A percentile compares a stretch with the other conserved stretches of the same genome.
Conservation (phyloP, 352 stramenopile genomes). For the Phytophthora palmivora region DNA sequence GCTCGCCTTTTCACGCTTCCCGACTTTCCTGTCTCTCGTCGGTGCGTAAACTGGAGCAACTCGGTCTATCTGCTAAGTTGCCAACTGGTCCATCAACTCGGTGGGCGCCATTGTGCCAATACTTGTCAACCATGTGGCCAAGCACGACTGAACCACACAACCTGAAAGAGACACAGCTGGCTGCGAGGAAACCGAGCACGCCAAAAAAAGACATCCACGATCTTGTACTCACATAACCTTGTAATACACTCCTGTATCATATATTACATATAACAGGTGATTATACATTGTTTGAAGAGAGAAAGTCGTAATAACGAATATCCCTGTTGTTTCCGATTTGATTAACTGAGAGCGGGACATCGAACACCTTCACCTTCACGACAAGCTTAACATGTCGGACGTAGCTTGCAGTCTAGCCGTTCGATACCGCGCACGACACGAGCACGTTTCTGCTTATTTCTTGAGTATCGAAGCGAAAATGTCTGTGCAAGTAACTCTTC, state of each 20-base stretch:
- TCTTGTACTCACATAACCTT: not conserved
- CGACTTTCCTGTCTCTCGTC: conserved; percentile 35
- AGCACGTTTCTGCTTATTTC: not conserved
- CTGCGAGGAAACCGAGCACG: conserved; percentile 9
- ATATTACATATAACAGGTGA: not conserved
- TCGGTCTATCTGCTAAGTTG: conserved; percentile 4
- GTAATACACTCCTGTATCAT: not conserved
- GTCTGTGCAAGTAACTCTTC: not conserved
- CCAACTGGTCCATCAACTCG: conserved; percentile 18
- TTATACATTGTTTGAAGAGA: not conserved
- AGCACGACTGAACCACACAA: conserved; percentile 21
- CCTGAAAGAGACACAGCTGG: conserved; percentile 18
- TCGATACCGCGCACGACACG: conserved; percentile 4
- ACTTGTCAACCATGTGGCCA: conserved; percentile 12
- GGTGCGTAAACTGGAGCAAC: conserved; percentile 25
- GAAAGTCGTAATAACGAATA: too few relatives aligned
- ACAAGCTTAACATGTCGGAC: not conserved
- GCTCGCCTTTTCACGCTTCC: conserved; percentile 29
- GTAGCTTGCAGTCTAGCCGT: conserved; percentile 12
- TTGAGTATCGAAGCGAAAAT: conserved; percentile 5
- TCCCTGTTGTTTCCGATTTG: not conserved
- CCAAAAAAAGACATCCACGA: not conserved
- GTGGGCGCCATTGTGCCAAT: not conserved
- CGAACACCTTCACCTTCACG: too few relatives aligned
- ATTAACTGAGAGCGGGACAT: conserved; percentile 20